Percentiles rank a stretch among this genome's conserved stretches.
Evolutionary conservation across 352 stramenopile species (phyloP).

Genomic region (Halophytophthora polymorphica): DNA sequence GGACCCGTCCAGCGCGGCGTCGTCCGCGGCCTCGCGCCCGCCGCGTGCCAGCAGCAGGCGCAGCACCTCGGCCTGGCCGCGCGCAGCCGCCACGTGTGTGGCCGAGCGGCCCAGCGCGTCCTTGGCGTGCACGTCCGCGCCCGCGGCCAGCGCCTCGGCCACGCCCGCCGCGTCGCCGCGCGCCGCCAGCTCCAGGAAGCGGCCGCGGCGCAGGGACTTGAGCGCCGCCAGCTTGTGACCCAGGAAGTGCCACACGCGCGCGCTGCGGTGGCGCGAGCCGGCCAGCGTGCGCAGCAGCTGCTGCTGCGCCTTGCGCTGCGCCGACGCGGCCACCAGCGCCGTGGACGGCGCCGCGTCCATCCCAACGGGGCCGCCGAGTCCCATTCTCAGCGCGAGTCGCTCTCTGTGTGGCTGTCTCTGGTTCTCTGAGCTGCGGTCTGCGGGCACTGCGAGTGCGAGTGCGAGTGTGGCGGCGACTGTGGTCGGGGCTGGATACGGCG

Average conservation of each 20-base stretch:
- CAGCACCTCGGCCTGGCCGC: constrained; percentile 61
- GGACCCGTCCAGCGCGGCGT: constrained; percentile 46
- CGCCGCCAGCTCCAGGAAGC: constrained; percentile 58
- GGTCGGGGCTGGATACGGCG: no score
- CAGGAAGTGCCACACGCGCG: constrained; percentile 71
- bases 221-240: constrained; percentile 73
- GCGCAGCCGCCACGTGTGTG: constrained; percentile 53
- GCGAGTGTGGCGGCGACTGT: no score
- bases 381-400: no score
- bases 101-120: constrained; percentile 50
- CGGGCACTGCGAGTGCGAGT: no score
- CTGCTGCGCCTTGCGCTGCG: constrained; percentile 35
- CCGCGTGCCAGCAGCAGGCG: constrained; percentile 65
- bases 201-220: constrained; percentile 60
- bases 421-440: no score
- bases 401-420: no score
- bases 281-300: constrained; percentile 18
- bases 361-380: no score
- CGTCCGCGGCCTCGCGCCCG: constrained; percentile 38
- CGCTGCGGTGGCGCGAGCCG: constrained; percentile 25
- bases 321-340: constrained; percentile 49
- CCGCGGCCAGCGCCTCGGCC: constrained; percentile 57
- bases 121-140: constrained; percentile 50
- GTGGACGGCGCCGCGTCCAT: constrained; percentile 12
- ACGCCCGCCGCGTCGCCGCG: constrained; percentile 53